Percentiles rank a stretch among this genome's conserved stretches.
Conservation (phyloP, 192 early-diverging fungal species). For the Spizellomyces sp. region DNA sequence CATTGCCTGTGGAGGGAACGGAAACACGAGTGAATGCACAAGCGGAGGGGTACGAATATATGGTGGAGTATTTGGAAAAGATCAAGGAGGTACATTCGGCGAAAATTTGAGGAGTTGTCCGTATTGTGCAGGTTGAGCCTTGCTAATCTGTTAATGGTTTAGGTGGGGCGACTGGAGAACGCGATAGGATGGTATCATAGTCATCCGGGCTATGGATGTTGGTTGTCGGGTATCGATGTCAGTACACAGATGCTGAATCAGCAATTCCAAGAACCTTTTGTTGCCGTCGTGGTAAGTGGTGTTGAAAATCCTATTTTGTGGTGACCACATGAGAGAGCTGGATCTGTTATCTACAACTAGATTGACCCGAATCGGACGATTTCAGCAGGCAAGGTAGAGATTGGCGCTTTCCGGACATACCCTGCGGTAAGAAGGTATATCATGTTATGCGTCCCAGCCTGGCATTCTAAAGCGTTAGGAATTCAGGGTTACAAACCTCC, state of each 20-base stretch:
- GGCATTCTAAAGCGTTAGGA: conserved; percentile 20
- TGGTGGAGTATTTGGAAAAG: conserved; percentile 89
- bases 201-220: conserved; percentile 99
- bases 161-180: conserved; percentile 89
- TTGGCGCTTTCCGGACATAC: conserved; percentile 98
- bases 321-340: neutral
- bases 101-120: neutral
- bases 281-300: conserved; percentile 84
- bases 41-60: conserved; percentile 93
- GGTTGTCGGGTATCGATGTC: conserved; percentile 99
- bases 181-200: conserved; percentile 98
- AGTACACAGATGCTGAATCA: conserved; percentile 95
- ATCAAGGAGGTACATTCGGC: conserved; percentile 65
- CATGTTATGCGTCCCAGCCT: neutral
- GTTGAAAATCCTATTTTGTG: neutral
- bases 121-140: neutral
- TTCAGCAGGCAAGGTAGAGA: conserved; percentile 93
- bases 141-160: neutral
- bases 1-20: conserved; percentile 96
- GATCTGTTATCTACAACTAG: conserved; percentile 38
- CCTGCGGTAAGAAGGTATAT: conserved; percentile 62
- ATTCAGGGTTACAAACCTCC: conserved; percentile 72
- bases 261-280: conserved; percentile 89
- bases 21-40: conserved; percentile 96
- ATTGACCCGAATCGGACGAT: conserved; percentile 98